Evolutionary conservation across 305 asterid genomes (phyloP), one percentile per base, ranked within the genome.

Genomic region (Monarda citriodora): DNA sequence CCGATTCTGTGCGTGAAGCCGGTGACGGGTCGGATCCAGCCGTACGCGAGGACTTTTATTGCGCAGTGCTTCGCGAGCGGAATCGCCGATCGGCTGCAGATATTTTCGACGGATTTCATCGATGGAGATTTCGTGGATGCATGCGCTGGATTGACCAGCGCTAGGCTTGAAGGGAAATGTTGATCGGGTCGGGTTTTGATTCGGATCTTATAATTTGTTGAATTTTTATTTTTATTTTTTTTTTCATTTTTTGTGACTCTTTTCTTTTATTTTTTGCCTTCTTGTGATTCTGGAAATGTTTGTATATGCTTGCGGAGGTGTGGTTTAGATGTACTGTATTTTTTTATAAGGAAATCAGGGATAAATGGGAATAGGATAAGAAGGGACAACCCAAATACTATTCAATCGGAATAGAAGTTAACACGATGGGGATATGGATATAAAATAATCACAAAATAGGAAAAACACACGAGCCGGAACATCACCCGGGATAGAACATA

Each of bases 101-200:
- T 89, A 9, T 81, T 77, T 47, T 89, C 98, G 3, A 87, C 97
- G 7, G 96, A 89, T 73, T 93, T 89, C 10, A 89, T 93, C 17
- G 82, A 87, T 44, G 90, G 63, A 56, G 98, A 83, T 72, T 89
- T 93, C 63, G 95, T 93, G 21, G 91, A 87, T 80, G 96, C 96
- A 1, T 94, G 97, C 71, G 83, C 60, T 5, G 96, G 86, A 1
- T 55, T 92, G 20, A 89, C 97, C 0, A 50, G 63, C 9, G 87
- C 89, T n/a, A 73, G 87, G 79, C 66, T 72, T 20, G 82, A 79
- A 20, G 87, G 89, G 3, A 80, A 71, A 25, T 17, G 1, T 18
- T 25, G 6, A 22, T 18, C 37, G 53, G 56, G 54, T 53, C 53
- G 25, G 37, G 40, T 17, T 31, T 37, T 11, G 53, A 8, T 46